Base-by-base conservation (phyloP, 768 basidiomycete species). In the Hygrocybe coccinea region DNA sequence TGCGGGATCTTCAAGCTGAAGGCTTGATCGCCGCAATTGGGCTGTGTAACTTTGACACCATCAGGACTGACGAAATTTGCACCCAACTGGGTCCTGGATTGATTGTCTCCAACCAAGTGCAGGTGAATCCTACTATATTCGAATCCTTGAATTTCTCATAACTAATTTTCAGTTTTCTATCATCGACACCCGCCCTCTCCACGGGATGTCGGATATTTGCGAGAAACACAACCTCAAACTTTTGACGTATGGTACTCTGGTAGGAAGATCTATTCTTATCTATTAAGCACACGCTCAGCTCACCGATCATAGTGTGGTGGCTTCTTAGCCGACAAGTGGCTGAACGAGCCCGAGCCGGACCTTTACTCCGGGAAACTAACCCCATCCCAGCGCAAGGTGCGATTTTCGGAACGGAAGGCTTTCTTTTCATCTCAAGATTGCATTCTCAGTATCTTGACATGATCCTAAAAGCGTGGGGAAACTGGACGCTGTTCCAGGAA, bases 21-120 rank as follows among this genome's bases (percentile, higher is more conserved):
- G 83, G 83, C 3, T 65, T 79, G 57, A 86, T 91, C 59, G 71
- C 76, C 17, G 77, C 82, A 14, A 77, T 92, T 22, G 90, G 90
- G 2, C 73, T 92, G 41, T 87, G 86, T 69, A 92, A 92, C 67
- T 92, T 92, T 60, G 89, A 92, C 69, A 70, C 88, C 0, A 76
- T 79, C 44, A 77, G 80, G 47, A 87, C 83, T 37, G 86, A 89
- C 65, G 88, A 91, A 67, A 89, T 91, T 51, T 92, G 91, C 69
- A 81, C 84, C 14, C 77, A 81, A 46, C 71, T 90, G 21, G 88
- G 87, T 4, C 80, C 82, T 1, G 86, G 84, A 2, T 77, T 77
- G 29, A 81, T 92, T 46, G 86, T 88, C 35, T 86, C 89, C 9
- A 91, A 92, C 67, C 90, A 92, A 71, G 83, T 92, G 7, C 89